These are phyloP conservation scores for Bothriochloa decipiens DNA, from an alignment of 176 grass and related monocot species.

Conservation along the genomic window DNA sequence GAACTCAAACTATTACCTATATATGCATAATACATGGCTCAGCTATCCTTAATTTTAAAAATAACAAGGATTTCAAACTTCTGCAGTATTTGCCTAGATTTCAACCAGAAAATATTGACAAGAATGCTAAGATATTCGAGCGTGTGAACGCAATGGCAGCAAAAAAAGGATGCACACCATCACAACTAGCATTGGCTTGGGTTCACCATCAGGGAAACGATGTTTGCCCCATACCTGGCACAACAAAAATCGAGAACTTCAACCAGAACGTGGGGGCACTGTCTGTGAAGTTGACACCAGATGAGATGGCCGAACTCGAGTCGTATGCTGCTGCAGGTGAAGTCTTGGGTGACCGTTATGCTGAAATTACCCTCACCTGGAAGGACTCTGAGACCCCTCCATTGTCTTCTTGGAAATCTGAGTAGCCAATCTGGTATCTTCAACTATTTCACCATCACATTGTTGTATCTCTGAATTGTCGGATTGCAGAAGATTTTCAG, in stretches of 20 bases:
- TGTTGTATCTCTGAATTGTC: background rate
- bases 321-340: background rate
- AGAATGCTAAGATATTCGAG: conserved; percentile 2
- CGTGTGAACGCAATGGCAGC: background rate
- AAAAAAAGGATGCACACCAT: background rate
- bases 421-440: background rate
- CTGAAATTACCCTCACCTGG: background rate
- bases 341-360: background rate
- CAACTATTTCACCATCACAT: background rate
- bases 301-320: conserved; percentile 1
- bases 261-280: conserved; percentile 22
- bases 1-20: background rate
- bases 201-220: conserved; percentile 53
- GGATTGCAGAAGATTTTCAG: background rate
- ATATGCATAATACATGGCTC: no score
- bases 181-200: conserved; percentile 49
- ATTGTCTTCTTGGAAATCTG: background rate
- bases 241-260: conserved; percentile 60
- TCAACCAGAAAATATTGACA: background rate
- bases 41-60: background rate
- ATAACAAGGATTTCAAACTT: no score
- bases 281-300: background rate
- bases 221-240: conserved; percentile 70
- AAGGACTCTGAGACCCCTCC: background rate
- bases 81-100: no score